These are phyloP conservation scores for Colletotrichum cereale DNA, from an alignment of 2,329 filamentous ascomycete genomes.

Conservation along the genomic window DNA sequence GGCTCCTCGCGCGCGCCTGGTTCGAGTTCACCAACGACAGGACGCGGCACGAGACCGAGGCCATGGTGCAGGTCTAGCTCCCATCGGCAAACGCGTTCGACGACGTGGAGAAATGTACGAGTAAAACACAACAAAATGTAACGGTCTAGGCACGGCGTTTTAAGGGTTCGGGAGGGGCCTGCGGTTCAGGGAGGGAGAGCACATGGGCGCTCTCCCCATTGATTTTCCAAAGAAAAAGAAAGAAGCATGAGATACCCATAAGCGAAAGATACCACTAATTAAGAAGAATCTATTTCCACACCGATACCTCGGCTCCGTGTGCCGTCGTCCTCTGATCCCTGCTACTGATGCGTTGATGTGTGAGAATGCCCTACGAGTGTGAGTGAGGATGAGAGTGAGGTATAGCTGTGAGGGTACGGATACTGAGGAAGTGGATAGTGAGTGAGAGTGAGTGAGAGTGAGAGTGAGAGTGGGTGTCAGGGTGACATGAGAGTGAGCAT, in stretches of 20 bases:
- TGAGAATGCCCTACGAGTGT: not conserved
- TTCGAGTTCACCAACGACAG: conserved; percentile 39
- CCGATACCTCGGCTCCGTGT: not conserved
- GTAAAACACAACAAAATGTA: not conserved
- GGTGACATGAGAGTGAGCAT: not conserved
- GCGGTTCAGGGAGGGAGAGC: not conserved
- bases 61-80: conserved; percentile 30
- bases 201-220: not conserved
- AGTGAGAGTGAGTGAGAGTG: not conserved
- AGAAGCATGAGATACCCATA: conserved; percentile 22
- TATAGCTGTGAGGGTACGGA: too few species aligned
- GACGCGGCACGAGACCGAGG: conserved; percentile 17
- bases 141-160: conserved; percentile 17
- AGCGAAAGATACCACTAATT: conserved; percentile 27
- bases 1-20: conserved; percentile 36
- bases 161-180: not conserved
- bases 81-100: not conserved
- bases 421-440: too few species aligned
- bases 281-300: not conserved
- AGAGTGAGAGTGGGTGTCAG: not conserved
- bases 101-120: not conserved
- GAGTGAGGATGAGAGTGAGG: not conserved
- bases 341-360: not conserved
- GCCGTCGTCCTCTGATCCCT: not conserved
- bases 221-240: not conserved